Conservation (phyloP, 1,284 basidiomycete species). For the Moniliophthora roreri region DNA sequence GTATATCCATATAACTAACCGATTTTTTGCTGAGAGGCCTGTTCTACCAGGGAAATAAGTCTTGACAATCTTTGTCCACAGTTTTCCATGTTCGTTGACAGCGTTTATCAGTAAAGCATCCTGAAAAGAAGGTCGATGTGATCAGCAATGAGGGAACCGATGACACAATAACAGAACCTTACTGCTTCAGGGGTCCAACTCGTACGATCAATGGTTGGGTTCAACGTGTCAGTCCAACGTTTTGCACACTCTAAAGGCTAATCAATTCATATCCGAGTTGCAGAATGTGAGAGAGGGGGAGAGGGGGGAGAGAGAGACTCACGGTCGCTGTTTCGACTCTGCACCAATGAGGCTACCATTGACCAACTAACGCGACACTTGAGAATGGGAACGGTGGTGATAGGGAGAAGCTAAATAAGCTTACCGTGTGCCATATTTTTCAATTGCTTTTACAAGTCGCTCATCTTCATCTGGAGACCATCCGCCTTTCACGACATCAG, state of each 20-base stretch:
- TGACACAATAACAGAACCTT: slow-evolving; percentile 17
- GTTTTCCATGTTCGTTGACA: slow-evolving; percentile 52
- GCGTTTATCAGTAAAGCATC: slow-evolving; percentile 51
- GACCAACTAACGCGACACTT: slow-evolving; percentile 43
- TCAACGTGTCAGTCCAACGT: slow-evolving; percentile 57
- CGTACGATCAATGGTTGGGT: slow-evolving; percentile 55
- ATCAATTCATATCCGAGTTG: slow-evolving; percentile 9
- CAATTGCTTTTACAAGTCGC: slow-evolving; percentile 51
- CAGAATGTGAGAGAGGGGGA: background rate
- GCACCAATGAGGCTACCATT: slow-evolving; percentile 50
- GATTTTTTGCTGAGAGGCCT: slow-evolving; percentile 57
- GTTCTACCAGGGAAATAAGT: slow-evolving; percentile 57
- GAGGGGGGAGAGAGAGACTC: slow-evolving; percentile 23
- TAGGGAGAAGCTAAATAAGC: background rate
- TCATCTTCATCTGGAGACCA: slow-evolving; percentile 60
- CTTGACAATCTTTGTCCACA: slow-evolving; percentile 59
- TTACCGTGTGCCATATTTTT: slow-evolving; percentile 50
- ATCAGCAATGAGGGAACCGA: slow-evolving; percentile 1
- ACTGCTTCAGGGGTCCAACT: slow-evolving; percentile 55
- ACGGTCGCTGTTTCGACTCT: slow-evolving; percentile 57
- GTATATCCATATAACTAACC: slow-evolving; percentile 30
- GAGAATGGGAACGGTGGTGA: background rate
- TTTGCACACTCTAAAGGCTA: slow-evolving; percentile 50
- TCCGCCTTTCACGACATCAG: slow-evolving; percentile 56
- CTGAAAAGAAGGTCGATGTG: slow-evolving; percentile 26